Conservation (phyloP, 306 rosid species). For the Citrullus mucosospermus region DNA sequence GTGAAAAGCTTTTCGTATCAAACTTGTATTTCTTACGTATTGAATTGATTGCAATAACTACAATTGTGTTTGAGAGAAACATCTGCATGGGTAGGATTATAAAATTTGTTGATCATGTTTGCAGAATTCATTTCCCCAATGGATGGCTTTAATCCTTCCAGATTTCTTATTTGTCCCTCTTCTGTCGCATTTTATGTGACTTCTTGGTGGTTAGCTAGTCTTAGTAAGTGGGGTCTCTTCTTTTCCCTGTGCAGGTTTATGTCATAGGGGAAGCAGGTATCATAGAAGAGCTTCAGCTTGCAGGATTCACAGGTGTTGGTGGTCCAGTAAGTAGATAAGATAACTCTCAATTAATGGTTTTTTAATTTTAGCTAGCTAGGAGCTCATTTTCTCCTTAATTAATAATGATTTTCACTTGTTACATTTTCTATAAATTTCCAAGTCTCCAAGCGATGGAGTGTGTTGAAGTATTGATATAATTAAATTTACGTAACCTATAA, state of each 20-base stretch:
- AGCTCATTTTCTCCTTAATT: neutral
- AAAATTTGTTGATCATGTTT: neutral
- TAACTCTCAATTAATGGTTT: neutral
- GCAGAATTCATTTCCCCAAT: neutral
- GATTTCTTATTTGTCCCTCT: neutral
- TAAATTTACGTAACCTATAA: too few relatives aligned
- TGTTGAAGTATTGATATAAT: neutral
- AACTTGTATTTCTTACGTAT: neutral
- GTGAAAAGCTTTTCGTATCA: neutral
- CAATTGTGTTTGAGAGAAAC: neutral
- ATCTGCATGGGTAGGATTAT: neutral
- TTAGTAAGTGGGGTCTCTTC: neutral
- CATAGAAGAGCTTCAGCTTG: conserved; percentile 71
- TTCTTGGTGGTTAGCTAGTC: neutral
- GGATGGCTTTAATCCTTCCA: neutral
- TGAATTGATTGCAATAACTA: neutral
- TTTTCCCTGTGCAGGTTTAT: conserved; percentile 48
- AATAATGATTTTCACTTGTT: too few relatives aligned
- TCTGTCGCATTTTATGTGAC: neutral
- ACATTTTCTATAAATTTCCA: too few relatives aligned
- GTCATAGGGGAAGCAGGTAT: conserved; percentile 86
- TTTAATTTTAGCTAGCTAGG: neutral
- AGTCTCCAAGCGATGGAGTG: neutral
- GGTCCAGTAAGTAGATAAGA: conserved; percentile 60
- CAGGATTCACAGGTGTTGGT: conserved; percentile 82